Conservation (phyloP, 2,329 filamentous ascomycete species). For the Sclerotiophoma versabilis region DNA sequence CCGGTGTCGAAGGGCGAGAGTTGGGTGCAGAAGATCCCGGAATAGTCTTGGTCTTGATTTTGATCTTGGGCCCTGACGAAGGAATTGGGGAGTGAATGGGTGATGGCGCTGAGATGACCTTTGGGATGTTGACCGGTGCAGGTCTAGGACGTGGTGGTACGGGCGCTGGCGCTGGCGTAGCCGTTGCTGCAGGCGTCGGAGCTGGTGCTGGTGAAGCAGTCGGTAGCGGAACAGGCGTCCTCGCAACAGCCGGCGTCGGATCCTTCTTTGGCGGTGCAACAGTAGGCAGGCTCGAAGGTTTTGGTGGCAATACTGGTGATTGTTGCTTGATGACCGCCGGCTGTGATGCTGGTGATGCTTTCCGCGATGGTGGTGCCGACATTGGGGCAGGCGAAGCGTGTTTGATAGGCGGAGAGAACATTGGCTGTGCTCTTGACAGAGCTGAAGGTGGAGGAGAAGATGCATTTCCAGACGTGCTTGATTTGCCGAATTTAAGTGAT, state of each 20-base stretch:
- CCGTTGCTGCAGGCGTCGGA: conserved; percentile 1
- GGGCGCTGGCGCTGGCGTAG: conserved; percentile 14
- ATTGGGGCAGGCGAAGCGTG: conserved; percentile 25
- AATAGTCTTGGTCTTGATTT: conserved; percentile 36
- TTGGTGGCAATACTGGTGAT: conserved; percentile 27
- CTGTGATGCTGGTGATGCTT: conserved; percentile 23
- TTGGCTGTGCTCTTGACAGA: conserved; percentile 19
- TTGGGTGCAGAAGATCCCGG: conserved; percentile 27
- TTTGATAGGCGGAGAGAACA: conserved; percentile 26
- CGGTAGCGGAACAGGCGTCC: conserved; percentile 18
- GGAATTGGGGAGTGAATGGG: conserved; percentile 36
- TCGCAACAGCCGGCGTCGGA: conserved; percentile 22
- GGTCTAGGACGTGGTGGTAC: conserved; percentile 17
- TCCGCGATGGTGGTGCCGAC: conserved; percentile 23
- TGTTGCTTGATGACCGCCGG: conserved; percentile 20
- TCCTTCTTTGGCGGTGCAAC: conserved; percentile 23
- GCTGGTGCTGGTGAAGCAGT: conserved; percentile 5
- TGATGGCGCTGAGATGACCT: conserved; percentile 26
- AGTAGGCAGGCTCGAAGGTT: conserved; percentile 19
- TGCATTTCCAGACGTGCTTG: conserved; percentile 11
- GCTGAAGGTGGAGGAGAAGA: conserved; percentile 25
- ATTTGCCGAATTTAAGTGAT: conserved; percentile 33
- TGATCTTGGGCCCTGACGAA: conserved; percentile 35
- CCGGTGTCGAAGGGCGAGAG: conserved; percentile 26
- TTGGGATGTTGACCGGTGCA: conserved; percentile 25